Conservation (phyloP, 257 asterid genomes). For the Linderniella brevidens region DNA sequence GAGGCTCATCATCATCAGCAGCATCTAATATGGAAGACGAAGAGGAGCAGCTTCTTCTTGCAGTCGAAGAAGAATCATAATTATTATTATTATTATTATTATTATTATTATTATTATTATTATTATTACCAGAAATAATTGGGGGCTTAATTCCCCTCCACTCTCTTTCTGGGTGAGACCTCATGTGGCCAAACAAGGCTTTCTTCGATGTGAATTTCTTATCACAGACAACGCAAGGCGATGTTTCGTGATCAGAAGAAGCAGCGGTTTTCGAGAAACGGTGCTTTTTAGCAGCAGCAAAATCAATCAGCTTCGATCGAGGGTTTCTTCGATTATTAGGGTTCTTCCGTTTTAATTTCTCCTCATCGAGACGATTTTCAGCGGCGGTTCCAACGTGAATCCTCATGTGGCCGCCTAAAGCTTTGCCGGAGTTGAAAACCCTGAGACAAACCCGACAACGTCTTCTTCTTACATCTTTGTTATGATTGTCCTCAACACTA, state of each 20-base stretch:
- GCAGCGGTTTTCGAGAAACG: background rate
- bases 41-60: no score
- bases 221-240: conserved; percentile 22
- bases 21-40: no score
- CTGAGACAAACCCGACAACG: conserved; percentile 36
- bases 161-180: conserved; percentile 38
- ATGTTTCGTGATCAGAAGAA: conserved; percentile 3
- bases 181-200: conserved; percentile 52
- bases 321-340: background rate
- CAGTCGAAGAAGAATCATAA: no score
- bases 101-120: no score
- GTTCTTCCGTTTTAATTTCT: conserved; percentile 9
- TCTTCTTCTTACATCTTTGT: conserved; percentile 7
- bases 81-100: no score
- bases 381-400: conserved; percentile 25
- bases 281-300: no score
- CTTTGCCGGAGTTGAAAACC: conserved; percentile 51
- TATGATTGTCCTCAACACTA: background rate
- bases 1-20: no score
- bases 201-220: conserved; percentile 34
- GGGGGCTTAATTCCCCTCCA: conserved; percentile 56
- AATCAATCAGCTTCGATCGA: background rate
- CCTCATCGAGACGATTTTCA: background rate
- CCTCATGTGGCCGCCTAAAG: conserved; percentile 80
- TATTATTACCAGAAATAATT: no score